Evolutionary conservation across 1,139 yeast genomes (phyloP).

Genomic region (Hyphopichia pseudoburtonii): DNA sequence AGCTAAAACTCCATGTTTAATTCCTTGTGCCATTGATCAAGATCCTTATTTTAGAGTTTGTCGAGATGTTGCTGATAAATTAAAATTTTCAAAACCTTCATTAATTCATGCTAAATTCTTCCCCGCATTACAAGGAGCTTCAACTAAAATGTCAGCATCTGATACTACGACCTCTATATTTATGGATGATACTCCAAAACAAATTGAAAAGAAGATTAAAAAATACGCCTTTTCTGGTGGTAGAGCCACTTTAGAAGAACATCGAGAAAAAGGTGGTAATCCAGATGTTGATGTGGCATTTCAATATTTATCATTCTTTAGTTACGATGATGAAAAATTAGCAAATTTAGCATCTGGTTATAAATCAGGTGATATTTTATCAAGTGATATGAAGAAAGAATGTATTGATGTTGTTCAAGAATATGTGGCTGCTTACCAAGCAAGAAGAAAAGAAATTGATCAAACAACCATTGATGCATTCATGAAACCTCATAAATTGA

Average conservation of each 20-base stretch:
- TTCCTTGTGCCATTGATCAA: constrained; percentile 99
- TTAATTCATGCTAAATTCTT: constrained; percentile 92
- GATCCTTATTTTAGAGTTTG: constrained; percentile 98
- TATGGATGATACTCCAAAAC: constrained; percentile 92
- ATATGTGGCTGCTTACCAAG: constrained; percentile 81
- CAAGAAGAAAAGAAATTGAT: constrained; percentile 64
- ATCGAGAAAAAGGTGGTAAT: constrained; percentile 84
- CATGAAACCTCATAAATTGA: constrained; percentile 84
- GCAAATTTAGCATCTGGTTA: constrained; percentile 63
- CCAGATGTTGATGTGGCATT: constrained; percentile 95
- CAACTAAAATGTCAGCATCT: constrained; percentile 96
- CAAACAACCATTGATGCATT: constrained; percentile 66
- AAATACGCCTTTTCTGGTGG: constrained; percentile 98
- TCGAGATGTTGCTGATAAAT: constrained; percentile 94
- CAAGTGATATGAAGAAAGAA: constrained; percentile 91
- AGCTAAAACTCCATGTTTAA: constrained; percentile 87
- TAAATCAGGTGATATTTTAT: constrained; percentile 76
- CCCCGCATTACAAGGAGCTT: constrained; percentile 97
- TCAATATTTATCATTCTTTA: constrained; percentile 88
- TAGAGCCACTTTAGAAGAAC: constrained; percentile 82
- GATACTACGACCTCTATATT: constrained; percentile 77
- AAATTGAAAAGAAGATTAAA: constrained; percentile 91
- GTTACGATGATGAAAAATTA: constrained; percentile 82
- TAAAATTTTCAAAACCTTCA: constrained; percentile 88
- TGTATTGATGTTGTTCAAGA: constrained; percentile 80